phyloP scores from a whole-genome alignment of 805 yeast species.

The Candida nitratophila region DNA sequence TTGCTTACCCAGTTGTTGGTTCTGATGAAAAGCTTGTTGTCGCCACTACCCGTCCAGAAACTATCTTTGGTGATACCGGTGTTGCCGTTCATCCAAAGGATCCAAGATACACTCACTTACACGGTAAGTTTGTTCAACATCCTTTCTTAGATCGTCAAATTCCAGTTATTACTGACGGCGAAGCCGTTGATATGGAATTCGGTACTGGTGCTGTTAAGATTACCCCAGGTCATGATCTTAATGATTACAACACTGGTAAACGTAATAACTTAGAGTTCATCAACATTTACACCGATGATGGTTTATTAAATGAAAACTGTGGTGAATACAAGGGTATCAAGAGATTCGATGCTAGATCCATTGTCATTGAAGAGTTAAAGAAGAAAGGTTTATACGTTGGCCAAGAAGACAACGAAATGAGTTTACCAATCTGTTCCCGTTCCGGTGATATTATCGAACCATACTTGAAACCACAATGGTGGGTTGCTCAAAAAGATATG shows the following conservation, averaged over 20 bases:
- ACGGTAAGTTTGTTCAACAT: constrained; percentile 86
- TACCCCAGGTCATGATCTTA: constrained; percentile 97
- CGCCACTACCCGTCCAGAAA: constrained; percentile 99
- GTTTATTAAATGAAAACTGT: constrained; percentile 82
- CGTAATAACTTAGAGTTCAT: constrained; percentile 84
- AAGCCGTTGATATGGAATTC: constrained; percentile 97
- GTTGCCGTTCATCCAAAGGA: constrained; percentile 97
- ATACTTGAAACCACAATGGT: constrained; percentile 97
- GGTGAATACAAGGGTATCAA: constrained; percentile 90
- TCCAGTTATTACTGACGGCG: constrained; percentile 84
- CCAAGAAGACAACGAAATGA: constrained; percentile 93
- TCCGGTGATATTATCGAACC: constrained; percentile 98
- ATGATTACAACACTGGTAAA: constrained; percentile 95
- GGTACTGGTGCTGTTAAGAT: constrained; percentile 99
- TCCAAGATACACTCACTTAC: constrained; percentile 85
- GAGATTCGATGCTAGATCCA: constrained; percentile 88
- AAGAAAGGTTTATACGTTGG: constrained; percentile 69
- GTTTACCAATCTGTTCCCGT: constrained; percentile 89
- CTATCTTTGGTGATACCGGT: constrained; percentile 96
- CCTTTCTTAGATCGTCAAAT: constrained; percentile 81
- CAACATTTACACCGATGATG: constrained; percentile 89
- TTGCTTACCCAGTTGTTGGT: constrained; percentile 82
- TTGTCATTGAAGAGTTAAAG: constrained; percentile 75
- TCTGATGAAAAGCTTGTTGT: constrained; percentile 83
- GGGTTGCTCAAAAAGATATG: constrained; percentile 89